These are phyloP conservation scores for Wallemia hederae DNA, from an alignment of 1,284 basidiomycete genomes.

Conservation along the genomic window DNA sequence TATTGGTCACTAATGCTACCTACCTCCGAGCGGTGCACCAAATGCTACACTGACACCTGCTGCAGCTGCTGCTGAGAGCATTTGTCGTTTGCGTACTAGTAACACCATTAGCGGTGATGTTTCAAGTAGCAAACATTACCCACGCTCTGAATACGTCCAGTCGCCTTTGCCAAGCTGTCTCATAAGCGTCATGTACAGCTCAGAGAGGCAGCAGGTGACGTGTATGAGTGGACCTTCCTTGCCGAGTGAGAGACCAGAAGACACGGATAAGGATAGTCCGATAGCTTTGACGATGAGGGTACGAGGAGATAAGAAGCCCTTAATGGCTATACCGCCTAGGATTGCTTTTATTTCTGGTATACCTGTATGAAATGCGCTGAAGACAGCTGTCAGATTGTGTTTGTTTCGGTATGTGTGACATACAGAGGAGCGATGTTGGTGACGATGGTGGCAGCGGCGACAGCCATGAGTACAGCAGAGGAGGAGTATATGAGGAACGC, in stretches of 20 bases:
- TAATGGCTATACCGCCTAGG: conserved; percentile 38
- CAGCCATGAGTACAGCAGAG: conserved; percentile 21
- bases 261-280: conserved; percentile 44
- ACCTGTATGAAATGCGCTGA: conserved; percentile 43
- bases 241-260: conserved; percentile 41
- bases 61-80: conserved; percentile 35
- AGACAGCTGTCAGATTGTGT: conserved; percentile 4
- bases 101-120: not conserved
- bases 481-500: conserved; percentile 2
- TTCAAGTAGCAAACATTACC: not conserved
- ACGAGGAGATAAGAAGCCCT: conserved; percentile 38
- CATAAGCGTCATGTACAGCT: not conserved
- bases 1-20: not conserved
- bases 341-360: conserved; percentile 53
- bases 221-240: conserved; percentile 44
- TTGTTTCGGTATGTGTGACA: not conserved
- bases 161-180: not conserved
- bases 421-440: conserved; percentile 28
- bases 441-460: conserved; percentile 33
- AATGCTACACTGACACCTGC: conserved; percentile 46
- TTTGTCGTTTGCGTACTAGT: conserved; percentile 32
- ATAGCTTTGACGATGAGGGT: conserved; percentile 44
- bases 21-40: conserved; percentile 35
- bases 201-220: conserved; percentile 34
- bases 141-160: not conserved